A percentile compares a stretch with the other conserved stretches of the same genome.
These are phyloP conservation scores for Ochetophila trinervis DNA, from an alignment of 306 rosid genomes.

Conservation along the genomic window DNA sequence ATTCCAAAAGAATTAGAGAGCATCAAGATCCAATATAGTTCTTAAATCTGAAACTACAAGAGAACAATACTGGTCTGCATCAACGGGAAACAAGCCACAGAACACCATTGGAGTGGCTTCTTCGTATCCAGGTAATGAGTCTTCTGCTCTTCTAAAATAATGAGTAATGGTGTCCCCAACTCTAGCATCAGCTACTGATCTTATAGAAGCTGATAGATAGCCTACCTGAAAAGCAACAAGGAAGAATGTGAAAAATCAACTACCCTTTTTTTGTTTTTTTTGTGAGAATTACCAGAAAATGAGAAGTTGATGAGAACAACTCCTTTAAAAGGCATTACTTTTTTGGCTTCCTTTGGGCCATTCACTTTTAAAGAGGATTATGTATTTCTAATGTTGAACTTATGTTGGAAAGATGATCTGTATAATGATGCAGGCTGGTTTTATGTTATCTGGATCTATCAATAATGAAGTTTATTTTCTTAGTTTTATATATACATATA, in stretches of 20 bases:
- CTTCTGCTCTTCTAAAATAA: slow-evolving; percentile 56
- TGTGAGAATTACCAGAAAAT: no score
- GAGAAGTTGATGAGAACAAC: no score
- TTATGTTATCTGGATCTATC: no score
- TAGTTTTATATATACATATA: no score
- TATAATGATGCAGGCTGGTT: no score
- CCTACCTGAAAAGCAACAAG: slow-evolving; percentile 61
- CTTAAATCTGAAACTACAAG: slow-evolving; percentile 11
- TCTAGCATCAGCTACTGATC: slow-evolving; percentile 95
- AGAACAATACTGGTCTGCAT: slow-evolving; percentile 86
- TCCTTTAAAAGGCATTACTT: no score
- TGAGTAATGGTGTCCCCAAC: slow-evolving; percentile 91
- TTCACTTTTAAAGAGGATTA: no score
- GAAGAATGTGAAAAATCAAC: slow-evolving; percentile 13
- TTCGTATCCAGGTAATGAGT: slow-evolving; percentile 84
- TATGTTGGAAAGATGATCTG: no score
- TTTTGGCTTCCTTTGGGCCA: no score
- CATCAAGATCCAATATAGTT: slow-evolving; percentile 5
- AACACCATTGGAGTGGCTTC: slow-evolving; percentile 97
- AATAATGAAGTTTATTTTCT: no score
- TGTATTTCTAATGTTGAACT: no score
- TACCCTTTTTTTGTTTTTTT: neutral
- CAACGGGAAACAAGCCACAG: slow-evolving; percentile 96
- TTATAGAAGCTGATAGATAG: slow-evolving; percentile 88
- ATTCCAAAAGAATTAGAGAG: slow-evolving; percentile 11